Base-by-base conservation (phyloP, 345 rosid species). In the Bruguiera gymnorhiza region DNA sequence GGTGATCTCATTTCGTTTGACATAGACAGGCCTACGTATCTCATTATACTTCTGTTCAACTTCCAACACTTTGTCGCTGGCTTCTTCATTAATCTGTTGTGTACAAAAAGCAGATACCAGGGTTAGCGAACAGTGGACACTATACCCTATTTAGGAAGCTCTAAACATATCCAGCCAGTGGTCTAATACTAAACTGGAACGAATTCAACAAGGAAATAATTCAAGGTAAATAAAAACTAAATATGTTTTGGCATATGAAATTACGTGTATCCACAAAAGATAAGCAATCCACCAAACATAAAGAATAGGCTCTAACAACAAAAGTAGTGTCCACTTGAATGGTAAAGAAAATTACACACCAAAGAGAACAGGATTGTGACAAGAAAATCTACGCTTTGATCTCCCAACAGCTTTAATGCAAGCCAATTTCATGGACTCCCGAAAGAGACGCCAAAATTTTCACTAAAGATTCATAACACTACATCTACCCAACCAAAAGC, bases 41-140 rank as follows among this genome's bases (percentile, higher is more conserved):
- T 56, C 78, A 70, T 69, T 75, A 30, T 58, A 75, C 61, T 75
- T 70, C 59, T 75, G 73, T 56, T 69, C 74, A 24, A 75, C 58
- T 59, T 75, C 78, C 62, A 75, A 46, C 18, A 75, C 74, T 61
- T 69, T 65, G 18, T 75, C 78, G 64, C 74, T 43, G 11, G 73
- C 69, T 71, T 70, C 68, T 68, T 75, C 68, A 55, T 65, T 63
- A 32, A 75, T 71, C 78, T 75, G 62, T 65, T 39, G 32, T 51
- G 51, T 50, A 26, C 4, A 9, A 69, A 69, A 52, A 19, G 50
- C 26, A 60, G 56, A 5, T 18, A 51, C 36, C 65, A 56, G 31
- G 55, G 8, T 72, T 68, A 31, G 37, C 15, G 1, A n/a, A 23
- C 27, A 21, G 27, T 60, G 6, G 53, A 46, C 60, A 50, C 37